Conservation (phyloP, 202 grass and related monocot genomes). For the Panicum hallii region DNA sequence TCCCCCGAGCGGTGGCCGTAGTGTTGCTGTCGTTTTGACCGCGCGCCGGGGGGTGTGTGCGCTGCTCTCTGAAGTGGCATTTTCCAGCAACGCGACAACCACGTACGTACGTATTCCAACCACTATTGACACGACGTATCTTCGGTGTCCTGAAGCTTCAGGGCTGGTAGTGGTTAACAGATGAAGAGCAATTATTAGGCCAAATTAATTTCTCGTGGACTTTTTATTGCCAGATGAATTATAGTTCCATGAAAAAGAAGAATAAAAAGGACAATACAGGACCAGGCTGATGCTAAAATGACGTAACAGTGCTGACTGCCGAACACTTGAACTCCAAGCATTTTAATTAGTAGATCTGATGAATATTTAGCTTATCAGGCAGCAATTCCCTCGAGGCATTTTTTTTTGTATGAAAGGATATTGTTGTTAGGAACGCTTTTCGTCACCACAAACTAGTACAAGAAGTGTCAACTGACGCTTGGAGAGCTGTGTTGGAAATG, state of each 20-base stretch:
- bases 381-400: background rate
- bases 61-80: conserved; percentile 32
- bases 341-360: background rate
- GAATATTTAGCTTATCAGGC: background rate
- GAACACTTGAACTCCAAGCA: background rate
- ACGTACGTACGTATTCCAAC: background rate
- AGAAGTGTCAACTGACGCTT: background rate
- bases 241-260: conserved; percentile 5
- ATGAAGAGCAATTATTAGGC: conserved; percentile 32
- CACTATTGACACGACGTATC: conserved; percentile 9
- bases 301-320: background rate
- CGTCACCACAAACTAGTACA: background rate
- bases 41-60: background rate
- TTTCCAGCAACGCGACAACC: conserved; percentile 26
- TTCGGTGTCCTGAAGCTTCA: conserved; percentile 36
- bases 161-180: conserved; percentile 40
- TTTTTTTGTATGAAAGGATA: background rate
- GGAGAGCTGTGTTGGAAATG: background rate
- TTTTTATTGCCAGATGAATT: background rate
- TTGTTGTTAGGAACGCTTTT: background rate
- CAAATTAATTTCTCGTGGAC: background rate
- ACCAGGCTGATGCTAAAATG: conserved; percentile 37
- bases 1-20: conserved; percentile 1
- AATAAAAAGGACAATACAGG: background rate
- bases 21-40: conserved; percentile 46